Conservation (phyloP, 495 filamentous ascomycete genomes). For the Chaetomium cochliodes region DNA sequence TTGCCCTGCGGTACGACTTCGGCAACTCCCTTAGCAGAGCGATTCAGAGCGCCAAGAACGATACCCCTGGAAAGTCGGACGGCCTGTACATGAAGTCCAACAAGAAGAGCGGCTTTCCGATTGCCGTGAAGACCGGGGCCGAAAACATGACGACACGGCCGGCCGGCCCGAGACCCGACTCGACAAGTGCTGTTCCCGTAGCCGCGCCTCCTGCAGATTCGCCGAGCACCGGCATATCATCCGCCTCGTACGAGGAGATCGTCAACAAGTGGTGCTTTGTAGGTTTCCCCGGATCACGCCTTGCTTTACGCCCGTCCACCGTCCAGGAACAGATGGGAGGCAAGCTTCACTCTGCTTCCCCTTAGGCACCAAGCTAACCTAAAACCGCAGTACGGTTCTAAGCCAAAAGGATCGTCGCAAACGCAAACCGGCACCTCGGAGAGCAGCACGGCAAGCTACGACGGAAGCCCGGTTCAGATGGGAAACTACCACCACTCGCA, state of each 20-base stretch:
- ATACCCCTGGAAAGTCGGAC: constrained; percentile 51
- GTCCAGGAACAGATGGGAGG: constrained; percentile 32
- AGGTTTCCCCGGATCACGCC: constrained; percentile 55
- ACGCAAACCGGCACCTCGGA: constrained; percentile 33
- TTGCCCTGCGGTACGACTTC: constrained; percentile 92
- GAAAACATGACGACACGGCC: constrained; percentile 7
- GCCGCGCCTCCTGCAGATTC: constrained; percentile 36
- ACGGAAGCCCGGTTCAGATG: constrained; percentile 40
- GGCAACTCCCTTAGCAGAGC: constrained; percentile 81
- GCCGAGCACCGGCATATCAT: constrained; percentile 58
- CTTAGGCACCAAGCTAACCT: constrained; percentile 25
- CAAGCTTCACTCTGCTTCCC: constrained; percentile 25
- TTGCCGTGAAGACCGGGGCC: background rate
- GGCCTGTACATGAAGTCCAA: constrained; percentile 52
- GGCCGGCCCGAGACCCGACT: constrained; percentile 18
- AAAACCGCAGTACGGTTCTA: constrained; percentile 44
- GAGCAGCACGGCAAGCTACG: constrained; percentile 38
- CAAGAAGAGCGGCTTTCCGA: constrained; percentile 32
- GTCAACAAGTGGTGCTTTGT: constrained; percentile 99
- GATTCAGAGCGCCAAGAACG: constrained; percentile 64
- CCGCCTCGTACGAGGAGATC: constrained; percentile 86
- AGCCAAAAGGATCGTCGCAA: constrained; percentile 41
- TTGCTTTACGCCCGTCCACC: constrained; percentile 23
- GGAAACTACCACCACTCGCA: constrained; percentile 35
- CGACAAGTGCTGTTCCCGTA: constrained; percentile 16